Percentiles rank a stretch among this genome's conserved stretches.
Evolutionary conservation across 2,329 filamentous ascomycete species (phyloP).

Genomic region (Exophiala calicioides): DNA sequence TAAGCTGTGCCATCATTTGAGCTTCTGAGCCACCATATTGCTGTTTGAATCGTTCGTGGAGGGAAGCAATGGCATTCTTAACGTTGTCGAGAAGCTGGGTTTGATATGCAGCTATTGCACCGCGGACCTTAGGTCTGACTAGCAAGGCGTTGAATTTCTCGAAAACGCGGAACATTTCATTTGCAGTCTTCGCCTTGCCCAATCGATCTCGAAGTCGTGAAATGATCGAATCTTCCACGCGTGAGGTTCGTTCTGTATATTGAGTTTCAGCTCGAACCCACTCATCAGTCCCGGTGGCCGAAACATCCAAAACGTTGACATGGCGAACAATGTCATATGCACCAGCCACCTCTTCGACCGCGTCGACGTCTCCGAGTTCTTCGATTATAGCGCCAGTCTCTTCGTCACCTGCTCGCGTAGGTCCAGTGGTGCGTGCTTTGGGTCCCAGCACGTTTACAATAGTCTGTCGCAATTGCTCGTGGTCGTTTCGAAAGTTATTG

Average conservation of each 20-base stretch:
- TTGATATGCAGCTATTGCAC: constrained; percentile 97
- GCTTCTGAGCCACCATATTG: constrained; percentile 98
- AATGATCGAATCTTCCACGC: constrained; percentile 99
- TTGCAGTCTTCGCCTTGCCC: constrained; percentile 93
- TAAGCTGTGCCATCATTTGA: constrained; percentile 95
- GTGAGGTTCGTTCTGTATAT: constrained; percentile 95
- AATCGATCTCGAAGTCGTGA: constrained; percentile 87
- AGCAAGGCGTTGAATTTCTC: constrained; percentile 99
- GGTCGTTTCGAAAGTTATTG: constrained; percentile 89
- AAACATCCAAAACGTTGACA: constrained; percentile 91
- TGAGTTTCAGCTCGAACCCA: constrained; percentile 94
- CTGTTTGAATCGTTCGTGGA: constrained; percentile 97
- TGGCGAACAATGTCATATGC: constrained; percentile 93
- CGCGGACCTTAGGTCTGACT: constrained; percentile 96
- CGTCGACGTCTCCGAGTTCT: constrained; percentile 95
- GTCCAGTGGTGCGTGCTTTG: constrained; percentile 59
- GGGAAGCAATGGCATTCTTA: constrained; percentile 86
- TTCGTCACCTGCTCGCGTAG: constrained; percentile 51
- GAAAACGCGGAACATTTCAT: constrained; percentile 99
- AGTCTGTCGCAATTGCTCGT: constrained; percentile 94
- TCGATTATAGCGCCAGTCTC: constrained; percentile 75
- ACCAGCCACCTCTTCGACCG: constrained; percentile 91
- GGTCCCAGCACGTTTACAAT: constrained; percentile 96
- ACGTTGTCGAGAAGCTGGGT: constrained; percentile 97
- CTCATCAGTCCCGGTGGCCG: constrained; percentile 80